These are phyloP conservation scores for Neoascochyta sp. DNA, from an alignment of 2,329 filamentous ascomycete species.

Conservation along the genomic window DNA sequence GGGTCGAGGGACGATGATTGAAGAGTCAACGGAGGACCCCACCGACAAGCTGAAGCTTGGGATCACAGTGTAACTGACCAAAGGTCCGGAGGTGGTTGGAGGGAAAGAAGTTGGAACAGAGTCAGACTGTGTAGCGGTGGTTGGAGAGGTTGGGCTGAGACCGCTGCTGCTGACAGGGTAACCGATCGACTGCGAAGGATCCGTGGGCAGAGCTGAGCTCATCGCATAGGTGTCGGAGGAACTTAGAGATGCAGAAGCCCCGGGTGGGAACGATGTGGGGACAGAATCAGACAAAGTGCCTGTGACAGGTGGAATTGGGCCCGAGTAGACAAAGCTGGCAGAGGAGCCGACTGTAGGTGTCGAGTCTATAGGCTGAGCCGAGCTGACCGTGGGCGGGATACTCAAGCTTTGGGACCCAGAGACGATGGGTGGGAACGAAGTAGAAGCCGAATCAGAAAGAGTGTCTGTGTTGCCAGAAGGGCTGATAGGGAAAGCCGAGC, in stretches of 20 bases:
- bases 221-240: conserved; percentile 4
- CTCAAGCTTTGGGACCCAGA: neutral
- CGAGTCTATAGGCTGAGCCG: conserved; percentile 1
- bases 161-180: neutral
- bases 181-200: conserved; percentile 6
- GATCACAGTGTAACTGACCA: neutral
- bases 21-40: too few species aligned
- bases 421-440: conserved; percentile 1
- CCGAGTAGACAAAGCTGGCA: too few species aligned
- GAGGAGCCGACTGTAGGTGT: too few species aligned
- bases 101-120: conserved; percentile 3
- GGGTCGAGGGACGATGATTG: neutral
- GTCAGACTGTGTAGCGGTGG: conserved; percentile 5
- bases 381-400: conserved; percentile 2
- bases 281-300: conserved; percentile 6
- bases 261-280: conserved; percentile 8
- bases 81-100: neutral
- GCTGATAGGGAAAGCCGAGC: conserved; percentile 6
- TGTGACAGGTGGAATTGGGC: too few species aligned
- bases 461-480: conserved; percentile 1
- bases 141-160: conserved; percentile 1
- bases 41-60: too few species aligned
- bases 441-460: neutral
- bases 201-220: too few species aligned
- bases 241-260: neutral